Evolutionary conservation across 352 stramenopile genomes (phyloP), one percentile per base, ranked within the genome.

Genomic region (Phytophthora sansomeana): DNA sequence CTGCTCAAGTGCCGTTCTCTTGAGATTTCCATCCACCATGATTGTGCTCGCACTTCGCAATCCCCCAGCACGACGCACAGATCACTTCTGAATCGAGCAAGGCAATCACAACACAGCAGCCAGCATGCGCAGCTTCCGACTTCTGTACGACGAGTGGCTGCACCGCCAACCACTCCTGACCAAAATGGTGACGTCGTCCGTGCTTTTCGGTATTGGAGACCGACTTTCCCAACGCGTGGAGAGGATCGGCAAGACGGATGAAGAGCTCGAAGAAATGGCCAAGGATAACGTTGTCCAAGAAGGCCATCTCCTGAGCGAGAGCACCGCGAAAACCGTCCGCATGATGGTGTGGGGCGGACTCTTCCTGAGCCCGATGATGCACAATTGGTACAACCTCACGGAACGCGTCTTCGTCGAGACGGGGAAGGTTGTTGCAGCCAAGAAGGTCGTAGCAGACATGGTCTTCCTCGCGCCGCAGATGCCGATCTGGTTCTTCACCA

Each of bases 341-440:
- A 79, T 93, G 80, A 88, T 95, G 55, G 75, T 96, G 56, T 97
- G 96, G 69, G 91, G 90, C 30, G 82, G 94, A 6, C 63, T 93
- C 53, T 63, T 97, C 29, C 81, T 97, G 69, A 90, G 87, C 24
- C 91, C 91, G 1, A 76, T 83, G 50, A 95, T 94, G 75, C 90
- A 98, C 74, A 93, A 79, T 21, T 98, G 96, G 70, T 97, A 97
- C 74, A 78, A 87, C 30, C 47, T 90, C 17, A 77, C 97, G 44
- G 92, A 98, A 67, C 30, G 54, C 3, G 58, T 72, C 5, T 64
- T 74, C 39, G 21, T 51, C 19, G 70, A 60, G 11, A 58, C 67
- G 5, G 72, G 62, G 0, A 64, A 63, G 32, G 21, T 74, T 10
- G 63, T 64, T 9, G 62, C 51, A 10, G 56, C 63, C 10, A 73